Evolutionary conservation across 2,329 filamentous ascomycete genomes (phyloP), one percentile per base, ranked within the genome.

Genomic region (Claviceps sp.): DNA sequence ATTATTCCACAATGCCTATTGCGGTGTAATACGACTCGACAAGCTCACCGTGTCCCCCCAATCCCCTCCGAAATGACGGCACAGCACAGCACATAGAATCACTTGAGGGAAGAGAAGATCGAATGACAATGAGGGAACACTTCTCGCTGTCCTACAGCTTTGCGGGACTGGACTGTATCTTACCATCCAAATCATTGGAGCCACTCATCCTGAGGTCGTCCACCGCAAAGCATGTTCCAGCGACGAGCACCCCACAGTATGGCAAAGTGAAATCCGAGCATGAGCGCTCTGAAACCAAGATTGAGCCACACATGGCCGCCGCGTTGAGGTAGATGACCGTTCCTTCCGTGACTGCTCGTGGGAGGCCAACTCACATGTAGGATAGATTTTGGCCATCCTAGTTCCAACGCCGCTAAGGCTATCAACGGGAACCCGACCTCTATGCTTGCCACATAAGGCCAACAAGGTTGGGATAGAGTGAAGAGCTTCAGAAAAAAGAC

Each of bases 401-500:
- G 63, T 52, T 90, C 87, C 13, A 89, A 59, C 1, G 77, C 79
- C 8, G 87, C 88, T 7, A 91, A 65, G 3, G 77, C 67, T 4
- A 94, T 68, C 2, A 95, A 70, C 3, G 85, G 81, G 57, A 84
- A 82, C 4, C 81, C 73, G 4, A 89, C 67, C 64, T 77, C 77
- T 6, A 79, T 71, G 45, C 77, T 82, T n/a, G 79, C 74, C 44
- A 81, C 80, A 53, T 82, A 82, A 0, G 89, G 89, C 63, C 80
- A 81, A 64, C 89, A 95, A 1, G 84, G 78, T 47, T 76, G 73
- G 2, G 77, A 74, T 9, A 93, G 67, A 0, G 80, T 79, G 13
- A 76, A 68, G 8, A 89, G 68, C 65, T 95, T 95, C 48, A 76
- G 57, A 5, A 84, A 63, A 59, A 95, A 90, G 1, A 90, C 59